Base-by-base conservation (phyloP, 495 filamentous ascomycete species). In the Xylaria curta region DNA sequence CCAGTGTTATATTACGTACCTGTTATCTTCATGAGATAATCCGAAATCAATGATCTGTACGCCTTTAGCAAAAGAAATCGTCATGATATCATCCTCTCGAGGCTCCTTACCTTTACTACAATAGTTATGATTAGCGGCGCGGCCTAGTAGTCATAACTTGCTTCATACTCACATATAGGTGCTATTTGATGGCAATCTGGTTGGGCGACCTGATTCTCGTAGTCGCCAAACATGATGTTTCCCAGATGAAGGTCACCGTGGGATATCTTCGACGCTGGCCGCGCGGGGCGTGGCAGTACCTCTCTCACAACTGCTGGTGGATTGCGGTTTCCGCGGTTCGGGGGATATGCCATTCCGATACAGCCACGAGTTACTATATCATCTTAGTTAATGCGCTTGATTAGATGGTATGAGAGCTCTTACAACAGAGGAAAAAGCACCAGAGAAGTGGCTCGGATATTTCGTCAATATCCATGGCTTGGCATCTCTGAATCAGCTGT, bases 391-490 rank as follows among this genome's bases (percentile, higher is more conserved):
- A 28, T 33, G 0, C n/a, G 2, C 2, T 17, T 33, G 5, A 1
- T 21, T 40, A n/a, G 12, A 15, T 19, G 1, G n/a, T 17, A 33
- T 38, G 19, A 54, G 19, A 26, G n/a, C 9, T 36, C 64, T 42
- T 3, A 66, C 64, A 26, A 42, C 64, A 66, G 47, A 66, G 64
- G 3, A 24, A 66, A 17, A 66, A 66, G n/a, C 19, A 40, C 64
- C 64, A 66, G 9, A 66, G 46, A 12, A 66, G 24, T 15, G 64
- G 64, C 17, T 66, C 64, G 4, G 64, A 66, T 26, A 66, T 66
- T 1, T 47, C 9, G 46, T 0, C 3, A n/a, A 53, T 40, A 1
- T 6, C 12, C 47, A 49, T 12, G 7, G 15, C 28, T 12, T 24
- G 8, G 15, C 64, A 54, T 54, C 33, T 53, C 9, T 7, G 2